Base-by-base conservation (phyloP, 352 stramenopile species). In the Pythium phragmiticola region DNA sequence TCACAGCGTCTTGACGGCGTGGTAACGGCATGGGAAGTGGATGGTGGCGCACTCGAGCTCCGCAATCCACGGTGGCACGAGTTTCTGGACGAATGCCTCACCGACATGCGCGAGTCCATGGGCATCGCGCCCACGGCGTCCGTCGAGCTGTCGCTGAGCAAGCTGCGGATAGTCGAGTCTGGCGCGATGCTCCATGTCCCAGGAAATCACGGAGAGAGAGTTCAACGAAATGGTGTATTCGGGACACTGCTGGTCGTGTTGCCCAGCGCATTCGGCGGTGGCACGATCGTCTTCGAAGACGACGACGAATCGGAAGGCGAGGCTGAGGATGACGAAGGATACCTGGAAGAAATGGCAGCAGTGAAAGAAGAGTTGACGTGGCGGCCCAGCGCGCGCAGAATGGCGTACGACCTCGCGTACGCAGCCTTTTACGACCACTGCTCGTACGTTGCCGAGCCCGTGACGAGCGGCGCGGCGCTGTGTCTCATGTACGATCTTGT, bases 401-500 rank as follows among this genome's bases (percentile, higher is more conserved):
- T n/a, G 14, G n/a, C 45, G 16, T 63, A 55, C 56, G 30, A 47
- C 12, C 7, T 46, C 28, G 17, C 33, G 19, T 63, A 39, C 46
- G 17, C 4, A 7, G 37, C 28, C 7, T 52, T 52, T 30, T 60
- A 60, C 26, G 39, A 60, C 41, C 9, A 42, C 41, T 19, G 16
- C 26, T 13, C 4, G 3, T 26, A 12, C 9, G 23, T 36, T 17
- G n/a, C 23, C 17, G 34, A 46, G 39, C 30, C 56, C 16, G 43
- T 63, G 19, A 36, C 16, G n/a, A 19, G 11, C 11, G 56, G 56
- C 26, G 42, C 8, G 17, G 28, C 19, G 12, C 17, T 62, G 42
- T 43, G 28, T 45, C 41, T 54, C 46, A 17, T 63, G 30, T 63
- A 63, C 46, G 56, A 63, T 55, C 28, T 63, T 7, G 34, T 30